Conservation (phyloP, 768 basidiomycete species). For the Lanmaoa pseudosensibilis region DNA sequence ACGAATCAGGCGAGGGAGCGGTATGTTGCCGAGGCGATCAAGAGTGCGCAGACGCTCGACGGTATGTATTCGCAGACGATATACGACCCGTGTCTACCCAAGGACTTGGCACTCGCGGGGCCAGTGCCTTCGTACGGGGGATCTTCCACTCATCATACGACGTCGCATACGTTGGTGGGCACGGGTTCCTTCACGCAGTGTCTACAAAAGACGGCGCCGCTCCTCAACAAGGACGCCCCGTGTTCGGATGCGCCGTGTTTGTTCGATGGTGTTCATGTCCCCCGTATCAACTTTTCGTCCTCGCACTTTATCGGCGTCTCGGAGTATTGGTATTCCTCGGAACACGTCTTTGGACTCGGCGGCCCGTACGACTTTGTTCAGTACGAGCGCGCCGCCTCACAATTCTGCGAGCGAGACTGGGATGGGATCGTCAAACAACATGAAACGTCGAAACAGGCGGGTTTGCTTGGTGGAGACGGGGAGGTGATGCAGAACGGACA, state of each 20-base stretch:
- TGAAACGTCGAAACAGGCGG: constrained; percentile 47
- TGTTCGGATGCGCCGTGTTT: constrained; percentile 86
- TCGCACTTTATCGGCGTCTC: constrained; percentile 96
- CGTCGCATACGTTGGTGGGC: constrained; percentile 67
- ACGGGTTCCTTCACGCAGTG: constrained; percentile 92
- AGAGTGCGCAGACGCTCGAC: constrained; percentile 37
- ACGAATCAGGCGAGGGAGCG: constrained; percentile 96
- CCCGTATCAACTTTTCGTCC: constrained; percentile 89
- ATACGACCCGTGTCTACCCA: constrained; percentile 89
- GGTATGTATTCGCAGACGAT: constrained; percentile 41
- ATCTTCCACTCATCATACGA: constrained; percentile 43
- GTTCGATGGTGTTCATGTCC: constrained; percentile 93
- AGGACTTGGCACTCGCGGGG: constrained; percentile 63
- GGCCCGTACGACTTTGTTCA: constrained; percentile 96
- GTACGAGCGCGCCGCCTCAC: constrained; percentile 88
- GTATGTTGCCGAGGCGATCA: constrained; percentile 72
- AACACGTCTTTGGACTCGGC: constrained; percentile 93
- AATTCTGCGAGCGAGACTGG: constrained; percentile 86
- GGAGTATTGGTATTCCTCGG: constrained; percentile 99
- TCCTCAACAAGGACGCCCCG: constrained; percentile 82
- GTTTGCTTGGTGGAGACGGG: constrained; percentile 58
- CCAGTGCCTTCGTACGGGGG: constrained; percentile 45
- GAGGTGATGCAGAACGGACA: constrained; percentile 61
- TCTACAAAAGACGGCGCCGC: constrained; percentile 63
- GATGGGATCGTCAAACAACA: constrained; percentile 68